phyloP scores from a whole-genome alignment of 2,329 filamentous ascomycete genomes.

The Plenodomus lindquistii region DNA sequence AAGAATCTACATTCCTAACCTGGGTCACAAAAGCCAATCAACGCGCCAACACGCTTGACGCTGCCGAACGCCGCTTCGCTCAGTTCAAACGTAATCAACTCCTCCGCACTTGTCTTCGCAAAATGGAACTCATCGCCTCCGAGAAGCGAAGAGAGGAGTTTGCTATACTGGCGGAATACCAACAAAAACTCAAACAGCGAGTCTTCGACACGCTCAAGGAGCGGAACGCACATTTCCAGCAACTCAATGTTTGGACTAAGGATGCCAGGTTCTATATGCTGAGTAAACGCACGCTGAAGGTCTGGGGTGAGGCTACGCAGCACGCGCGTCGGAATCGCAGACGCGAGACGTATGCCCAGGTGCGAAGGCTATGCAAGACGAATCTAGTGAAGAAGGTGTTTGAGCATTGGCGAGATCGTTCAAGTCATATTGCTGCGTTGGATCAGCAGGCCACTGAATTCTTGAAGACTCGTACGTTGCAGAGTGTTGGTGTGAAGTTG shows the following conservation, averaged over 20 bases:
- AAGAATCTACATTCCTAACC: constrained; percentile 26
- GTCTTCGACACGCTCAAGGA: constrained; percentile 43
- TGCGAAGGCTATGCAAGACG: constrained; percentile 59
- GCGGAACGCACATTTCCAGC: constrained; percentile 48
- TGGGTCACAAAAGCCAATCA: constrained; percentile 38
- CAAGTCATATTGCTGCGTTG: constrained; percentile 15
- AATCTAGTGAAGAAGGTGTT: constrained; percentile 53
- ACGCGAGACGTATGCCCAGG: constrained; percentile 59
- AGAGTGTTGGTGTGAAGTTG: constrained; percentile 41
- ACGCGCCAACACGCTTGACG: constrained; percentile 30
- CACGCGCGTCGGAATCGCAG: constrained; percentile 57
- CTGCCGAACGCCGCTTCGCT: constrained; percentile 35
- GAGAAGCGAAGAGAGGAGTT: constrained; percentile 34
- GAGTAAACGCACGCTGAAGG: constrained; percentile 54
- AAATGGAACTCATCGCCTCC: constrained; percentile 30
- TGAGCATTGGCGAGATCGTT: constrained; percentile 42
- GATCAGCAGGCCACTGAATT: constrained; percentile 40
- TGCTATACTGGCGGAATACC: constrained; percentile 48
- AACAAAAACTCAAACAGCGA: constrained; percentile 45
- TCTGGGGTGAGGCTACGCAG: constrained; percentile 56
- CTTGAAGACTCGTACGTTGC: constrained; percentile 22
- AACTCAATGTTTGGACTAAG: constrained; percentile 57
- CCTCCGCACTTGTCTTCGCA: constrained; percentile 29
- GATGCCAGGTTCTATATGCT: constrained; percentile 61
- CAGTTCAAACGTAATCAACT: constrained; percentile 37